Percentiles rank a stretch among this genome's conserved stretches.
Evolutionary conservation across 805 yeast species (phyloP).

Genomic region (Naumovozyma baii): DNA sequence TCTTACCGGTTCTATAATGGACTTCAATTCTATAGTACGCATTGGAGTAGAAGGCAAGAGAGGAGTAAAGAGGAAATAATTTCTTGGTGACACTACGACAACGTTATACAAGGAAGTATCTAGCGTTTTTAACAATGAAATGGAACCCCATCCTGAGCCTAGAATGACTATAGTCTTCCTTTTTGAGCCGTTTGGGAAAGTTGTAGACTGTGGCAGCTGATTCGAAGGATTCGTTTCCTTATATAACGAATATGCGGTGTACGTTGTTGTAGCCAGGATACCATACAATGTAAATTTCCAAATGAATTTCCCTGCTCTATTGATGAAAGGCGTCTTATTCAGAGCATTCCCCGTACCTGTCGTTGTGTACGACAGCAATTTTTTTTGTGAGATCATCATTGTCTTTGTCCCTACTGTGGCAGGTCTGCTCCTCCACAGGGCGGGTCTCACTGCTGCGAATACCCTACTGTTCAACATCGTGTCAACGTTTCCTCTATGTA

Average conservation of each 20-base stretch:
- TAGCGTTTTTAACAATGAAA: conserved; percentile 70
- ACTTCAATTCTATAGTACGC: conserved; percentile 81
- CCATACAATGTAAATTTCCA: conserved; percentile 4
- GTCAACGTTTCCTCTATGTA: too few relatives aligned
- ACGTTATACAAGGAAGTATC: conserved; percentile 86
- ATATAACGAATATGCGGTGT: conserved; percentile 53
- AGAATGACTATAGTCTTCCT: conserved; percentile 49
- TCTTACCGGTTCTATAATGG: conserved; percentile 91
- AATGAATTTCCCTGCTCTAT: not conserved
- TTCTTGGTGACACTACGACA: conserved; percentile 84
- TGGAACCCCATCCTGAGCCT: conserved; percentile 95
- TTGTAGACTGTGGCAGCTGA: conserved; percentile 52
- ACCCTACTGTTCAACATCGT: too few relatives aligned
- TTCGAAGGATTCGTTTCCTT: conserved; percentile 51
- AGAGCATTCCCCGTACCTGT: too few relatives aligned
- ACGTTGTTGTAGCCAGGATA: conserved; percentile 40
- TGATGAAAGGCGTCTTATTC: not conserved
- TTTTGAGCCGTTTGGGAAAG: conserved; percentile 38
- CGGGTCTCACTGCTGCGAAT: too few relatives aligned
- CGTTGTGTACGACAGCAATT: too few relatives aligned
- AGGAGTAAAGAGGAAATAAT: conserved; percentile 92
- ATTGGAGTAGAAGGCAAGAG: conserved; percentile 89
- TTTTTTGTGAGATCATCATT: too few relatives aligned
- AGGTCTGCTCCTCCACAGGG: too few relatives aligned
- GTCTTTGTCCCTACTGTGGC: too few relatives aligned